Conservation (phyloP, 148 eudicot genomes). For the Fagopyrum homotropicum region DNA sequence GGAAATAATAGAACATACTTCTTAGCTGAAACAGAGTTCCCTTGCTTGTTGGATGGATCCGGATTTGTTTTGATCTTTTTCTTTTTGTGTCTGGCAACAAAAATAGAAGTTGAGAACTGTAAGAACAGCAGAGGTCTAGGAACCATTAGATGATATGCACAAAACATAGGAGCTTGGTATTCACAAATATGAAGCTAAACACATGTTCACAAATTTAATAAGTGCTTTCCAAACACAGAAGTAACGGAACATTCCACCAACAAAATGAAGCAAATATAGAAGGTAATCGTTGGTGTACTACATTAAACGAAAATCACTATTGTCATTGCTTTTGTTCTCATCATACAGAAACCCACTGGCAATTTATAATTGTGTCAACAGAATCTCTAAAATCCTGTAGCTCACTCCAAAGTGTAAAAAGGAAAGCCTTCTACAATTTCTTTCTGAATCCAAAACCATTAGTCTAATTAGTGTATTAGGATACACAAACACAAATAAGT, state of each 20-base stretch:
- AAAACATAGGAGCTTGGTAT: background rate
- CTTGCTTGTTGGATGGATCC: conserved; percentile 1
- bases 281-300: background rate
- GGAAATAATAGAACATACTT: background rate
- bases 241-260: background rate
- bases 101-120: background rate
- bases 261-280: background rate
- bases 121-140: background rate
- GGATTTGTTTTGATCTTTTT: conserved; percentile 8
- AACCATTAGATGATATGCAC: too few species aligned
- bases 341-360: background rate
- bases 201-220: background rate
- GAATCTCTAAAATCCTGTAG: background rate
- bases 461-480: background rate
- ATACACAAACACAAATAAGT: background rate
- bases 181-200: background rate
- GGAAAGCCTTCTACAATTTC: background rate
- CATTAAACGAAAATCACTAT: background rate
- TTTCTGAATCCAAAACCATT: background rate
- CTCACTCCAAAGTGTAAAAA: background rate
- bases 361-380: background rate
- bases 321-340: background rate
- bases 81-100: conserved; percentile 7
- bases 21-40: conserved; percentile 5
- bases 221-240: background rate